Base-by-base conservation (phyloP, 306 rosid genomes). In the Benincasa hispida region DNA sequence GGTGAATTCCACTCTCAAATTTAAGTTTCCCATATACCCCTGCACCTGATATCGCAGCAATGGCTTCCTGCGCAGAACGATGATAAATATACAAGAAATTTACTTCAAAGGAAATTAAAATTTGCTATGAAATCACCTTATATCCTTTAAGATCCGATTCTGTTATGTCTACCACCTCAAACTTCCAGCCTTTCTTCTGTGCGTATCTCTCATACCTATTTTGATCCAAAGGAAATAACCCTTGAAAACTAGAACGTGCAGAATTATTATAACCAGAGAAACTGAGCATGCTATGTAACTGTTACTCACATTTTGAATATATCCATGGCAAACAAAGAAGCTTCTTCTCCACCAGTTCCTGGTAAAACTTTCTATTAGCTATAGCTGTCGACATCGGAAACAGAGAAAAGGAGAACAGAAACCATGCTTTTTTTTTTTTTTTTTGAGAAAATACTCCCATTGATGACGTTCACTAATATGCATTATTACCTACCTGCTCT, bases 331-430 rank as follows among this genome's bases (percentile, higher is more conserved):
- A 93, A 91, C 83, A 93, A 78, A 74, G 97, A 93, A 78, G 98
- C 98, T 81, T 93, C 97, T 80, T 91, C 97, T 53, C 97, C 97
- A 21, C 97, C 98, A 70, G 93, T 88, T 78, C 98, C 97, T 93
- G 84, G 84, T 48, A 62, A 41, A 67, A 54, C 22, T 51, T 41
- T 67, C 13, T 14, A 25, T 61, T 51, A 48, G 48, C 55, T 56
- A 1, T 22, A 53, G 50, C 78, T 81, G 78, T 65, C 59, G 51
- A 76, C 41, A 77, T 59, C 75, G 41, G 45, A 39, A 24, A 68
- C 19, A 45, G 17, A 56, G 34, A 56, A 48, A 15, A 27, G 58
- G 41, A 75, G 53, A 50, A 69, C 17, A 2, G 51, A 9, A 63
- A 65, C 24, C 19, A 32, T 32, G 24, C 22, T 9, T 27, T 5